Percentiles rank a stretch among this genome's conserved stretches.
These are phyloP conservation scores for Rhizopogon salebrosus DNA, from an alignment of 768 basidiomycete species.

Conservation along the genomic window DNA sequence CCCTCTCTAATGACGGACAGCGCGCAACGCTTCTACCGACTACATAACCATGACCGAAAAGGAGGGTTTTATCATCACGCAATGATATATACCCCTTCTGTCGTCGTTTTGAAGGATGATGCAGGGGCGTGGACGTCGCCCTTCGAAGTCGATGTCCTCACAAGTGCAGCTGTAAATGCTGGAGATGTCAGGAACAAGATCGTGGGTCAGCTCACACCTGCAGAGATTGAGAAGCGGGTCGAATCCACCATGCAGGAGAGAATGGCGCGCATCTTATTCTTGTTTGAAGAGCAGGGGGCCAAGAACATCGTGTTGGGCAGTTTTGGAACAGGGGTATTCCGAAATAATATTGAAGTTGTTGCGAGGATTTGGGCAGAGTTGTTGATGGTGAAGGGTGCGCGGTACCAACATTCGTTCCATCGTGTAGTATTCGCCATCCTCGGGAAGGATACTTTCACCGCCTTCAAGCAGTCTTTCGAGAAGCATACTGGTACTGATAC, in stretches of 20 bases:
- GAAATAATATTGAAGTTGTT: constrained; percentile 53
- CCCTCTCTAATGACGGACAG: constrained; percentile 50
- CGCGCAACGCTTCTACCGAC: constrained; percentile 55
- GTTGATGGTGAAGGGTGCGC: constrained; percentile 40
- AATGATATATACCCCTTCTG: constrained; percentile 68
- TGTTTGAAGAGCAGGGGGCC: constrained; percentile 60
- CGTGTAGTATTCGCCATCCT: constrained; percentile 65
- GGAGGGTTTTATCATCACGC: constrained; percentile 71
- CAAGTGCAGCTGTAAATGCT: constrained; percentile 74
- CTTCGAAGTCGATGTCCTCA: constrained; percentile 58
- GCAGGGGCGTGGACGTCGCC: constrained; percentile 51
- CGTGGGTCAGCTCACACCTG: not conserved
- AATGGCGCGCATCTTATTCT: constrained; percentile 60
- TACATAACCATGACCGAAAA: constrained; percentile 45
- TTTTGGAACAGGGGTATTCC: constrained; percentile 77
- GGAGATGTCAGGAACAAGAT: constrained; percentile 35
- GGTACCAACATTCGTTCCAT: constrained; percentile 57
- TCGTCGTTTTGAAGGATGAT: constrained; percentile 62
- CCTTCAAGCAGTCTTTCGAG: constrained; percentile 35
- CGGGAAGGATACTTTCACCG: constrained; percentile 41
- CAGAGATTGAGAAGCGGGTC: constrained; percentile 35
- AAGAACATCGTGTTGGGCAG: constrained; percentile 63
- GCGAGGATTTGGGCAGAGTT: constrained; percentile 64
- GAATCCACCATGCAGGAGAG: constrained; percentile 58
- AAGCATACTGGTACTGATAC: constrained; percentile 3